Percentiles rank a stretch among this genome's conserved stretches.
Evolutionary conservation across 2,329 filamentous ascomycete species (phyloP).

Genomic region (Diaporthe vaccinii): DNA sequence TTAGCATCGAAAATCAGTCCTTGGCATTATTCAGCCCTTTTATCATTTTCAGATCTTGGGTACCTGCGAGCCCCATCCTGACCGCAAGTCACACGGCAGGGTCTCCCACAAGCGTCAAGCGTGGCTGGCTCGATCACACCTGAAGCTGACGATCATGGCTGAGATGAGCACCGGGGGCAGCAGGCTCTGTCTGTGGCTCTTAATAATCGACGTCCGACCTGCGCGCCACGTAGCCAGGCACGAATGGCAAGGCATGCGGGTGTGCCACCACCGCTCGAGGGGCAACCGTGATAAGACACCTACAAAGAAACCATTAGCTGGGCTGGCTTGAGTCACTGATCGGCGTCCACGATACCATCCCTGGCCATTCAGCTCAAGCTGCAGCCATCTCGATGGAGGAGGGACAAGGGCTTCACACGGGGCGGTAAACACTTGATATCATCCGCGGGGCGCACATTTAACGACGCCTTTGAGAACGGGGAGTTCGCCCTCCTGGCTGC

Average conservation of each 20-base stretch:
- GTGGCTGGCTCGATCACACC: slow-evolving; percentile 27
- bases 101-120: background rate
- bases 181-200: background rate
- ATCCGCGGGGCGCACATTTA: background rate
- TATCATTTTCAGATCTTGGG: slow-evolving; percentile 6
- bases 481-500: background rate
- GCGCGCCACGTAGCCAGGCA: background rate
- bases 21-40: slow-evolving; percentile 26
- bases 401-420: background rate
- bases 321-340: slow-evolving; percentile 21
- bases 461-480: background rate
- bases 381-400: background rate
- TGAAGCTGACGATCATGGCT: slow-evolving; percentile 16
- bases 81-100: background rate
- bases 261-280: background rate
- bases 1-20: slow-evolving; percentile 6
- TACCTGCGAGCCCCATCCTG: background rate
- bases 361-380: slow-evolving; percentile 5
- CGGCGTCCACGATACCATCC: background rate
- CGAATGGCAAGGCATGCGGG: slow-evolving; percentile 16
- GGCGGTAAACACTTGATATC: slow-evolving; percentile 8
- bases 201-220: slow-evolving; percentile 17
- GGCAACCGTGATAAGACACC: background rate
- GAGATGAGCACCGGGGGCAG: background rate
- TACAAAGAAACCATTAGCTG: background rate